Conservation (phyloP, 2,329 filamentous ascomycete species). For the Moelleriella libera region DNA sequence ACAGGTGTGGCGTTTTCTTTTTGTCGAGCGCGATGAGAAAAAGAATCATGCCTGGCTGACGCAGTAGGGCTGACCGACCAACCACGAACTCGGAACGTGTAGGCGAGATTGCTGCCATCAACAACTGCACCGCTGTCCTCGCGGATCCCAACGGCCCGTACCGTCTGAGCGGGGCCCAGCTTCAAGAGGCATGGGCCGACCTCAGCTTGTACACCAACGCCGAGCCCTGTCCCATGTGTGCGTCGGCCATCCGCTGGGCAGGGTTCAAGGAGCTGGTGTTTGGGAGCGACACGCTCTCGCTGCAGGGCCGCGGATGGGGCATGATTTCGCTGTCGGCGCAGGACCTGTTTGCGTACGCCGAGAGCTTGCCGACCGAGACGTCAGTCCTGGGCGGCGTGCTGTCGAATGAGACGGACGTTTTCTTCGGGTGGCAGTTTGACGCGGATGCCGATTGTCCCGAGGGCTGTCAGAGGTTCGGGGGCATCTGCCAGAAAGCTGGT, state of each 20-base stretch:
- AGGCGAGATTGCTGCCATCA: slow-evolving; percentile 39
- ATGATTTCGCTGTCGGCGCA: slow-evolving; percentile 21
- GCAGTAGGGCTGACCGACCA: slow-evolving; percentile 5
- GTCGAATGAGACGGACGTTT: slow-evolving; percentile 36
- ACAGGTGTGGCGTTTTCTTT: too few species aligned
- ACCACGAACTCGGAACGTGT: too few species aligned
- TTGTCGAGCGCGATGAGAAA: too few species aligned
- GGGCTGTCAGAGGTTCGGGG: not conserved
- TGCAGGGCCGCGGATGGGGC: slow-evolving; percentile 31
- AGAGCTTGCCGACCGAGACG: slow-evolving; percentile 23
- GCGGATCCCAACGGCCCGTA: slow-evolving; percentile 29
- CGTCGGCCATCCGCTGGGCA: slow-evolving; percentile 39
- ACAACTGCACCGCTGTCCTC: slow-evolving; percentile 35
- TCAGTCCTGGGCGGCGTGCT: slow-evolving; percentile 29
- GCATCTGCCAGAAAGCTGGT: not conserved
- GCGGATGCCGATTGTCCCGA: slow-evolving; percentile 1
- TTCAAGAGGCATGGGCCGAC: slow-evolving; percentile 27
- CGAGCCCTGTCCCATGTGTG: slow-evolving; percentile 44
- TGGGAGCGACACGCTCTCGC: slow-evolving; percentile 31
- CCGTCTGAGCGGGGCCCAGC: slow-evolving; percentile 23
- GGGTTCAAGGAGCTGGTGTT: slow-evolving; percentile 41
- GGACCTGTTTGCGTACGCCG: slow-evolving; percentile 24
- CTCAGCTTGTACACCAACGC: slow-evolving; percentile 43
- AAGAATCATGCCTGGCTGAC: not conserved
- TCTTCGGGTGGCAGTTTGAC: slow-evolving; percentile 40